Evolutionary conservation across 495 filamentous ascomycete genomes (phyloP).

Genomic region (Acidomyces sp.): DNA sequence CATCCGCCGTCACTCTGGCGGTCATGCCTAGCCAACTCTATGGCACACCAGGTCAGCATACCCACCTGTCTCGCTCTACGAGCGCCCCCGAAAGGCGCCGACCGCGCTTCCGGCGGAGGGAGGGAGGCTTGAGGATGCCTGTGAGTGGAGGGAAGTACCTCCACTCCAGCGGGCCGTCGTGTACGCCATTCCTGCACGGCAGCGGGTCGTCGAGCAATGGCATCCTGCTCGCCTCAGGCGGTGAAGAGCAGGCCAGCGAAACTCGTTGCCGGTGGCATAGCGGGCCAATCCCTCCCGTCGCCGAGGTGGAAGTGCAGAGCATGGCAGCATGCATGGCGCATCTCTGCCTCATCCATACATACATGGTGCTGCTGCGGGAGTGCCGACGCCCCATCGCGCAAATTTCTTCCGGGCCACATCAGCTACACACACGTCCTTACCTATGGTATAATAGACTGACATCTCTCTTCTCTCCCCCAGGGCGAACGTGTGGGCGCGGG

Average conservation of each 20-base stretch:
- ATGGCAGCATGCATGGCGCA: neutral
- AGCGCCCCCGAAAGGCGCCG: too few relatives aligned
- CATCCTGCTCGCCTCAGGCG: neutral
- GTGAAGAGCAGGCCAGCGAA: slow-evolving; percentile 1
- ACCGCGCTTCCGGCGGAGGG: too few relatives aligned
- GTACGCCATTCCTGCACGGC: neutral
- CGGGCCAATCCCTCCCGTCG: neutral
- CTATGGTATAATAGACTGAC: too few relatives aligned
- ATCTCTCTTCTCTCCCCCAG: neutral
- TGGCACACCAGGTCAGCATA: too few relatives aligned
- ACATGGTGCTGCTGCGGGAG: too few relatives aligned
- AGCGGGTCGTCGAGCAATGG: neutral
- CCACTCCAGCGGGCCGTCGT: too few relatives aligned
- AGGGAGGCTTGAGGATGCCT: too few relatives aligned
- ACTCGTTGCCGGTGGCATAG: neutral
- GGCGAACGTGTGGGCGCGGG: neutral
- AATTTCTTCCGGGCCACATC: neutral
- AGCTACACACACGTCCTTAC: neutral
- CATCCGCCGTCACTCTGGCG: too few relatives aligned
- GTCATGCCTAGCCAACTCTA: too few relatives aligned
- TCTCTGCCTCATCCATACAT: neutral
- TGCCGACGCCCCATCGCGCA: neutral
- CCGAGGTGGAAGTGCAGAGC: neutral
- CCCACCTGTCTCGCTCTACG: too few relatives aligned
- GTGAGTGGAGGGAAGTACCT: too few relatives aligned